Evolutionary conservation across 2,329 filamentous ascomycete species (phyloP).

Genomic region (Rasamsonia emersonii): DNA sequence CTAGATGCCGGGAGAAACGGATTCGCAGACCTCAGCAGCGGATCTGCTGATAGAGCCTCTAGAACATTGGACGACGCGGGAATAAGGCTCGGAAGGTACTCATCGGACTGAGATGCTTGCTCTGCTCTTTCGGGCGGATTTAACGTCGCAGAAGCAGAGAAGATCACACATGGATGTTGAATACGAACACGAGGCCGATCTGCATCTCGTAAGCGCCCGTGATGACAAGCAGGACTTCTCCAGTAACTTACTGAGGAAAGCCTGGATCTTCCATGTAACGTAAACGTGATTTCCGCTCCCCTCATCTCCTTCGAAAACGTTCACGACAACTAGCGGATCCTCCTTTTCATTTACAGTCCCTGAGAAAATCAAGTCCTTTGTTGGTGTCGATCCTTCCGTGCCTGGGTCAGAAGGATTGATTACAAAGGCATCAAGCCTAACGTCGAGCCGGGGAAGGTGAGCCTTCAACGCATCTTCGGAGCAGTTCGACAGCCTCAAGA

Average conservation of each 20-base stretch:
- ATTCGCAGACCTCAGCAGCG: conserved; percentile 36
- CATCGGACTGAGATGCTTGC: conserved; percentile 33
- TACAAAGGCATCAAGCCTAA: conserved; percentile 44
- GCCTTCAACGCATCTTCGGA: conserved; percentile 40
- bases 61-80: conserved; percentile 51
- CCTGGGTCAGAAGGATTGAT: conserved; percentile 32
- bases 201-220: conserved; percentile 10
- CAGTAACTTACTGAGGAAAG: conserved; percentile 30
- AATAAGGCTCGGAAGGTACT: conserved; percentile 46
- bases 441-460: conserved; percentile 40
- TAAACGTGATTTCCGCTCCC: conserved; percentile 32
- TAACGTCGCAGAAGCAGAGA: conserved; percentile 41
- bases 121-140: conserved; percentile 34
- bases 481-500: conserved; percentile 43
- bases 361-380: conserved; percentile 36
- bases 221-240: too few species aligned
- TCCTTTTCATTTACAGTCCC: conserved; percentile 27
- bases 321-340: conserved; percentile 38
- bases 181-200: conserved; percentile 44
- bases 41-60: conserved; percentile 45
- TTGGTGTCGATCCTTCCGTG: conserved; percentile 28
- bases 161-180: conserved; percentile 48
- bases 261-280: conserved; percentile 37
- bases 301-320: conserved; percentile 32
- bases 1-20: conserved; percentile 51